Evolutionary conservation across 179 eudicot genomes (phyloP), one percentile per base, ranked within the genome.

Genomic region (Beta lomatogona): DNA sequence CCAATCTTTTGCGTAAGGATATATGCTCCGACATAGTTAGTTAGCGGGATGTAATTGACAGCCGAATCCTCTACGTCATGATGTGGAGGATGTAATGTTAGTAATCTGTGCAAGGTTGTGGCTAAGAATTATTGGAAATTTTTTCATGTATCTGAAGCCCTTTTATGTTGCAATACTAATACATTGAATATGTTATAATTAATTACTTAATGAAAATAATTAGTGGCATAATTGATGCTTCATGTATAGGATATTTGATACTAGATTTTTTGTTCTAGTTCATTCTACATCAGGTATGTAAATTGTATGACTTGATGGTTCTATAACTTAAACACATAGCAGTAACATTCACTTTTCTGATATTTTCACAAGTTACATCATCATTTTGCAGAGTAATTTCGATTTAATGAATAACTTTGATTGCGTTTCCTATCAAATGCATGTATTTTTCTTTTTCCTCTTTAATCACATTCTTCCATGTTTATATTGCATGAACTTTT

Each of bases 1-100:
- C 60, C 73, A 46, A 73, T 80, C 71, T 66, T 16, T 64, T 77
- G 81, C 76, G 75, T 66, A 25, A 48, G 76, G 68, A 19, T 75
- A 63, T 69, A 10, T 55, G 55, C 50, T 21, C 21, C 13, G 60
- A 18, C 18, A 18, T 52, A 48, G 13, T 65, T 73, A 44, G 72
- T 28, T 73, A 44, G 64, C 53, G 45, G 19, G 55, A 64, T 50
- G 60, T 73, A 68, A 69, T 57, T 60, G 63, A 36, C 54, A 16
- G 77, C 55, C 25, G 60, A 25, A 22, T 50, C 36, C 48, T 18
- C 44, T 22, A 25, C 1, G 44, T 52, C 53, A 7, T 10, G 65
- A 59, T 18, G 72, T 69, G 53, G 52, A 52, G 69, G 60, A 45
- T 61, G 59, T 70, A 12, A 8, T 76, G 72, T 61, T 65, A 61